These are phyloP conservation scores for Ananas comosus DNA, from an alignment of 176 grass and related monocot genomes.

Conservation along the genomic window DNA sequence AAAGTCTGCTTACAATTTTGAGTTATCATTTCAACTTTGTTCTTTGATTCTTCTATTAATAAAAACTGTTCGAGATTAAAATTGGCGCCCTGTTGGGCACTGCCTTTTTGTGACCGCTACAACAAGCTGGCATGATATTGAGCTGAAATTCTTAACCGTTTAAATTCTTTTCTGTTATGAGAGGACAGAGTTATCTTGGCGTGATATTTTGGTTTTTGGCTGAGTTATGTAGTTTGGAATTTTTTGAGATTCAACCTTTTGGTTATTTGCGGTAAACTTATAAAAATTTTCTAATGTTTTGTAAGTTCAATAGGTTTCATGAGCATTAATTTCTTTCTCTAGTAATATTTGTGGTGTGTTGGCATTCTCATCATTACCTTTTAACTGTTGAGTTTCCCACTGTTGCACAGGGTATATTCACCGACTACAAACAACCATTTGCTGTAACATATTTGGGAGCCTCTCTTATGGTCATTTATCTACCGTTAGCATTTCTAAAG, in stretches of 20 bases:
- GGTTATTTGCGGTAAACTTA: neutral
- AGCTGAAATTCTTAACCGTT: no score
- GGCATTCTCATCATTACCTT: neutral
- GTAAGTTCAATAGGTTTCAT: neutral
- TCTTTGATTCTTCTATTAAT: no score
- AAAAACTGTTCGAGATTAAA: no score
- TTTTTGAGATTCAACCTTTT: neutral
- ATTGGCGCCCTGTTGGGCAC: no score
- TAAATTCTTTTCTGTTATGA: no score
- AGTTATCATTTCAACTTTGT: no score
- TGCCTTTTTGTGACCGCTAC: no score
- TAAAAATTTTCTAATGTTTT: neutral
- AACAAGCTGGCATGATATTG: neutral
- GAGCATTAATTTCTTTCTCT: neutral
- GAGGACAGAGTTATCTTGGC: neutral
- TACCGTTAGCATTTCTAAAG: slow-evolving; percentile 72
- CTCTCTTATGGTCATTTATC: slow-evolving; percentile 91
- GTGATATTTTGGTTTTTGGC: neutral
- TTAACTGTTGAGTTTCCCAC: neutral
- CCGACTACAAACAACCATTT: slow-evolving; percentile 90
- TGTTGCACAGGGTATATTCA: slow-evolving; percentile 72
- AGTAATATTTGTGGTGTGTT: neutral
- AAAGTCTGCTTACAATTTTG: no score
- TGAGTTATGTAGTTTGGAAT: neutral
- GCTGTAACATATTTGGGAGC: slow-evolving; percentile 86